Conservation (phyloP, 106 monocot species). For the Platanthera guangdongensis region DNA sequence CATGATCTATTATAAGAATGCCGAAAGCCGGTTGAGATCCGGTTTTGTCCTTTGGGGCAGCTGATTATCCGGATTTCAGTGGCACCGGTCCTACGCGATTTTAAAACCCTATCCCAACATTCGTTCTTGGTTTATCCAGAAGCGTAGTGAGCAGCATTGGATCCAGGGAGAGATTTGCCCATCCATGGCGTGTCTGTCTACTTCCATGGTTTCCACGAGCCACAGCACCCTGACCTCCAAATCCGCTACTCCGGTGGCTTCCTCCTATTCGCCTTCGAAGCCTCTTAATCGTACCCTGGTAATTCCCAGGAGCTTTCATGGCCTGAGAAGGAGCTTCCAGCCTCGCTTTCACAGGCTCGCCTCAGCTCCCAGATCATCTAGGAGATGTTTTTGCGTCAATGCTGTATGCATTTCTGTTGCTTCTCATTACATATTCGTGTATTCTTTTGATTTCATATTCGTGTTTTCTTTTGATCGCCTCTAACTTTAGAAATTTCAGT, state of each 20-base stretch:
- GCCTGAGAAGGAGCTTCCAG: constrained; percentile 21
- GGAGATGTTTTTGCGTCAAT: constrained; percentile 52
- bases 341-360: constrained; percentile 16
- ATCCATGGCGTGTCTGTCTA: constrained; percentile 34
- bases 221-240: constrained; percentile 13
- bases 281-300: constrained; percentile 27
- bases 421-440: not conserved
- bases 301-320: constrained; percentile 34
- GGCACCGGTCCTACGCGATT: too few species aligned
- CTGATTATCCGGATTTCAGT: too few species aligned
- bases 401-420: constrained; percentile 24
- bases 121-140: not conserved
- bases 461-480: too few species aligned
- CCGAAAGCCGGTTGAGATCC: too few species aligned
- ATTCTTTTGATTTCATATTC: not conserved
- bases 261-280: not conserved
- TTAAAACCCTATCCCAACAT: not conserved
- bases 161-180: not conserved
- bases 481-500: not conserved
- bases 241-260: constrained; percentile 15
- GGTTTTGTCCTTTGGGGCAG: too few species aligned
- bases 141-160: too few species aligned
- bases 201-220: constrained; percentile 35
- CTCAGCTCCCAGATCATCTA: constrained; percentile 25
- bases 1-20: too few species aligned